Percentiles rank a stretch among this genome's conserved stretches.
phyloP scores from a whole-genome alignment of 108 stramenopile genomes.

The Cyclotella atomus region DNA sequence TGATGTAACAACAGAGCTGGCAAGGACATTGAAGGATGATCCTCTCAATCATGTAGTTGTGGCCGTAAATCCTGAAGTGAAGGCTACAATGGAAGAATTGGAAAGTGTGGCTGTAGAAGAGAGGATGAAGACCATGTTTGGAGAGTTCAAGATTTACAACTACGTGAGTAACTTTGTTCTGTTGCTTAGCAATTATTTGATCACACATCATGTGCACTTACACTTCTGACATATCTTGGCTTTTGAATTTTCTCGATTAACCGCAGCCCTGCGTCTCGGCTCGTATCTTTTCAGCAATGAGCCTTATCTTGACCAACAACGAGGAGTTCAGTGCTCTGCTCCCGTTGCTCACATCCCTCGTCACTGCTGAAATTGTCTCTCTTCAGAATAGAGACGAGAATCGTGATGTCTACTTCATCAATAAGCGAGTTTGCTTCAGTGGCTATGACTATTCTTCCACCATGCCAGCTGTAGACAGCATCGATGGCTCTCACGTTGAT shows the following conservation, averaged over 20 bases:
- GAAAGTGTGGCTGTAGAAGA: conserved; percentile 21
- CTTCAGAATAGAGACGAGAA: conserved; percentile 28
- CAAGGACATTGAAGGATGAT: conserved; percentile 1
- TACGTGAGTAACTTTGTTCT: conserved; percentile 16
- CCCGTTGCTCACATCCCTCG: conserved; percentile 28
- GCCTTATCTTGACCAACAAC: conserved; percentile 12
- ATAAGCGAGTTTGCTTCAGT: conserved; percentile 50
- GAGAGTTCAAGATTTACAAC: conserved; percentile 33
- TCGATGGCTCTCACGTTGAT: conserved; percentile 40
- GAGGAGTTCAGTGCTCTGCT: conserved; percentile 33
- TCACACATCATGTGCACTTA: too few relatives aligned
- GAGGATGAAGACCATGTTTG: conserved; percentile 25
- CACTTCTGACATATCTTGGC: too few relatives aligned
- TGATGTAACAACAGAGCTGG: not conserved
- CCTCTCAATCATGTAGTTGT: not conserved
- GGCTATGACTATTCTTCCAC: conserved; percentile 53
- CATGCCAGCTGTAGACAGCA: conserved; percentile 42
- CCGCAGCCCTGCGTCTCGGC: conserved; percentile 47
- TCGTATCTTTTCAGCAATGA: conserved; percentile 54
- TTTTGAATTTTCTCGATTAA: not conserved
- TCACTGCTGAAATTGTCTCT: conserved; percentile 51
- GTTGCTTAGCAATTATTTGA: not conserved
- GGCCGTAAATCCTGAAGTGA: not conserved
- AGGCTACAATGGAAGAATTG: conserved; percentile 10
- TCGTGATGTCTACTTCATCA: conserved; percentile 41